phyloP scores from a whole-genome alignment of 2,329 filamentous ascomycete species.

The Phialophora expanda region DNA sequence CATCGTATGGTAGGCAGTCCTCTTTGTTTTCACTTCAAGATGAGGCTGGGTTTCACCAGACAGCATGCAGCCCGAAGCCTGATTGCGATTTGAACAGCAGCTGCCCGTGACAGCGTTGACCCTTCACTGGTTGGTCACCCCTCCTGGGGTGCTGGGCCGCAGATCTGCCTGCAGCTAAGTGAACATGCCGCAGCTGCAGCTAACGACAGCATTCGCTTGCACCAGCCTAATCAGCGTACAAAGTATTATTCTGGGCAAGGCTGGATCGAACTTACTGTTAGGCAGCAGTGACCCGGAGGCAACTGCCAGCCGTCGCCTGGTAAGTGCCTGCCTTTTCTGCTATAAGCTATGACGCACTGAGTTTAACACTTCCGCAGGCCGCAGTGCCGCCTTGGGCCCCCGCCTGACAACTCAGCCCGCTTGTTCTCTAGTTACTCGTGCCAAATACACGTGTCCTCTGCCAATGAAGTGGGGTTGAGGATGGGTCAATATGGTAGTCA shows the following conservation, averaged over 20 bases:
- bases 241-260: background rate
- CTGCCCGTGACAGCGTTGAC: background rate
- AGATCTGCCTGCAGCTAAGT: conserved; percentile 19
- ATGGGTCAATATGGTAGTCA: background rate
- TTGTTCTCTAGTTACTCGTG: background rate
- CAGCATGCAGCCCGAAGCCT: conserved; percentile 6
- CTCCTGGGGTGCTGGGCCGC: conserved; percentile 1
- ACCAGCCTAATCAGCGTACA: background rate
- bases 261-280: background rate
- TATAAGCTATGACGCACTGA: background rate
- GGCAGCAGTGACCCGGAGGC: background rate
- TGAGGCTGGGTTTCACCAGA: conserved; percentile 34
- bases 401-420: background rate
- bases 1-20: conserved; percentile 18
- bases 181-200: conserved; percentile 4
- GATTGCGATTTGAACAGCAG: conserved; percentile 1
- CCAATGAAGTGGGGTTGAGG: background rate
- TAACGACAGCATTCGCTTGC: background rate
- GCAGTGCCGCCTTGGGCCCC: background rate
- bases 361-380: background rate
- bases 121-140: conserved; percentile 6
- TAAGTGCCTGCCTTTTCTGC: background rate
- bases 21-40: conserved; percentile 10
- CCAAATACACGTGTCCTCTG: background rate
- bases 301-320: no score